Conservation (phyloP, 2,329 filamentous ascomycete species). For the Penicillium aurantiogriseum region DNA sequence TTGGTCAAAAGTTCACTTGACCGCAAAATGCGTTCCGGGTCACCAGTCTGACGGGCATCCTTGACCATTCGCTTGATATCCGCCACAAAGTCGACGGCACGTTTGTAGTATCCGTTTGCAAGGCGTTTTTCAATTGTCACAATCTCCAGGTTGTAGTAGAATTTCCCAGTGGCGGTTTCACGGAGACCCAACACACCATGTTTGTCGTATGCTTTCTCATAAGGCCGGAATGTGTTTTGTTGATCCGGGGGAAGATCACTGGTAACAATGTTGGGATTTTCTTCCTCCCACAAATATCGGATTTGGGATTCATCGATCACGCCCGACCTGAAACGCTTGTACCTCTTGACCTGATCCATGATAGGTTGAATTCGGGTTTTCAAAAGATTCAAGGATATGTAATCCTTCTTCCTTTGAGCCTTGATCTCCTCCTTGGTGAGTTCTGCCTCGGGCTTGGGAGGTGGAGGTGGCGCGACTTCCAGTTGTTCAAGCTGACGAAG, state of each 20-base stretch:
- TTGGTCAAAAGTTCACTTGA: constrained; percentile 90
- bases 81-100: constrained; percentile 81
- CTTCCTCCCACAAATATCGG: constrained; percentile 79
- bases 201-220: constrained; percentile 74
- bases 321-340: constrained; percentile 81
- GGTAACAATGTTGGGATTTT: constrained; percentile 65
- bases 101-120: constrained; percentile 93
- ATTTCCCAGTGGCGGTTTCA: constrained; percentile 74
- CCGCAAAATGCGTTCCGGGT: constrained; percentile 77
- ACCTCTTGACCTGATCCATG: constrained; percentile 96
- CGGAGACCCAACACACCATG: constrained; percentile 73
- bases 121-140: constrained; percentile 93
- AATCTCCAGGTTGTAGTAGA: constrained; percentile 93
- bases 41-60: constrained; percentile 79
- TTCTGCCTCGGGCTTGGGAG: constrained; percentile 60
- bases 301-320: constrained; percentile 73
- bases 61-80: constrained; percentile 83
- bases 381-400: constrained; percentile 77
- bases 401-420: constrained; percentile 75
- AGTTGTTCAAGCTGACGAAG: constrained; percentile 77
- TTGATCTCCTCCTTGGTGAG: constrained; percentile 77
- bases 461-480: constrained; percentile 69
- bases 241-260: constrained; percentile 60
- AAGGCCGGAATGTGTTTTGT: constrained; percentile 66
- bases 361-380: constrained; percentile 90